These are phyloP conservation scores for Yamagishiella unicocca DNA, from an alignment of 139 green algal species.

Conservation along the genomic window DNA sequence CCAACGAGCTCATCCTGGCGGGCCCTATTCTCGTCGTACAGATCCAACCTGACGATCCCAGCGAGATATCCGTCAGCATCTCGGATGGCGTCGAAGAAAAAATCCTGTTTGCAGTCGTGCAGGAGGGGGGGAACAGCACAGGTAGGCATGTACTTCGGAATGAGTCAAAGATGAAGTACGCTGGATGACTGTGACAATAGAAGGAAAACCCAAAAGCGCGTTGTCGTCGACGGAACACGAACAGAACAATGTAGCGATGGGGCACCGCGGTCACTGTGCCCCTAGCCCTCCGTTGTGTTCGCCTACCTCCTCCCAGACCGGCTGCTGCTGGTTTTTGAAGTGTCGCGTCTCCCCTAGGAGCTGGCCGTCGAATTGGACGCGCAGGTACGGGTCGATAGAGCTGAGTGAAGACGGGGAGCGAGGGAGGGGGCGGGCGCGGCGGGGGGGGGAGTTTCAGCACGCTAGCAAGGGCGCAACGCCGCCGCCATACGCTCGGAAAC, in stretches of 20 bases:
- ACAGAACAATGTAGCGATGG: no score
- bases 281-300: no score
- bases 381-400: constrained; percentile 7
- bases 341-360: constrained; percentile 2
- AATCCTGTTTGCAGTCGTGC: neutral
- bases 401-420: neutral
- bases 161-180: no score
- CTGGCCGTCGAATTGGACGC: neutral
- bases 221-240: no score
- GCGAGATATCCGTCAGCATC: neutral
- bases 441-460: no score
- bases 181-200: no score
- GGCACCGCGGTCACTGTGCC: no score
- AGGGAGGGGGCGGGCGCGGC: no score
- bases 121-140: neutral
- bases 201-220: no score
- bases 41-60: constrained; percentile 11
- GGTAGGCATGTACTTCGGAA: no score
- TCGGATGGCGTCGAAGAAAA: constrained; percentile 1
- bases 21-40: constrained; percentile 5
- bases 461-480: no score
- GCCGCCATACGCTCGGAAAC: no score
- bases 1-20: constrained; percentile 15
- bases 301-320: constrained; percentile 22
- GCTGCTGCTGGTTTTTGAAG: neutral